Evolutionary conservation across 2,329 filamentous ascomycete genomes (phyloP), one percentile per base, ranked within the genome.

Genomic region (Aspergillus luchuensis): DNA sequence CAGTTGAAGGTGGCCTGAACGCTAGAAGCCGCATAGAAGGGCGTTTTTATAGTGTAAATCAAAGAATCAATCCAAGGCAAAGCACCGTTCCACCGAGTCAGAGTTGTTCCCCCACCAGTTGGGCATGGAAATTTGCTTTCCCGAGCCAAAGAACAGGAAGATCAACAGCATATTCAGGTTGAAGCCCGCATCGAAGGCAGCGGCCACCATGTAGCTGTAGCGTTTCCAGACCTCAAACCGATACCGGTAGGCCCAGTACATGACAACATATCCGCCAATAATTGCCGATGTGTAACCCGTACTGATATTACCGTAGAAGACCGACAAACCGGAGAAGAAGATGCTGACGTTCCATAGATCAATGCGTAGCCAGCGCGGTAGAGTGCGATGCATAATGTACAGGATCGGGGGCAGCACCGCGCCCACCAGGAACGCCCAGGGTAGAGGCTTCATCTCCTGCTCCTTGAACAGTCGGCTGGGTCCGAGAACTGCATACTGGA

Each of bases 41-140:
- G 23, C 23, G 0, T 13, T 8, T 15, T 25, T 3, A 2, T n/a
- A n/a, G n/a, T 10, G n/a, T 5, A 8, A 8, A 39, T 23, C 30
- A 49, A 15, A 10, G 5, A 10, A 48, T 30, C 30, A 49, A 23
- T 75, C 71, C 57, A 85, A 63, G 2, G 83, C 82, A 77, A 87
- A 88, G 69, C 85, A 88, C 57, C 85, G 78, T 72, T 88, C 85
- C 47, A 82, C 81, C n/a, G 69, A 72, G 6, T 78, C 74, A 28
- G 73, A 78, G 64, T 86, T 82, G 66, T 88, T 88, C 0, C 85
- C 85, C 84, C 85, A 88, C 86, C 86, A 88, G 62, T 85, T 70
- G n/a, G 85, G 84, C 85, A 87, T 87, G 15, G 73, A 77, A 7
- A 87, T 73, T 33, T 84, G 77, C 74, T 83, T 86, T 0, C 80